These are phyloP conservation scores for Fusarium odoratissimum DNA, from an alignment of 2,329 filamentous ascomycete species.

Conservation along the genomic window DNA sequence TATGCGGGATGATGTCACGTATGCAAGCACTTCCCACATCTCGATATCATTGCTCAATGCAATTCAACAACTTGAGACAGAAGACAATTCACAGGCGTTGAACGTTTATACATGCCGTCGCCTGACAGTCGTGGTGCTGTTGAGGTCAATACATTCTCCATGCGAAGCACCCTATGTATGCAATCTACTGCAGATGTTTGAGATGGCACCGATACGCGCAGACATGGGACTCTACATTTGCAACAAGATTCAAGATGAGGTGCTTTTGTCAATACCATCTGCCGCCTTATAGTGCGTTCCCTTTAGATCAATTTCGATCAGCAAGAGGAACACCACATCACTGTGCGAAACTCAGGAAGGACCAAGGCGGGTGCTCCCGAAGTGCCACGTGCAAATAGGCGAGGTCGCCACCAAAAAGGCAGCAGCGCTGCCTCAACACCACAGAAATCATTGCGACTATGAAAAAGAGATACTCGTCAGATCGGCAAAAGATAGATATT, in stretches of 20 bases:
- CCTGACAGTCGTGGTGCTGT: fast-evolving
- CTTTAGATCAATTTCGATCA: fast-evolving
- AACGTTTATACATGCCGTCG: fast-evolving
- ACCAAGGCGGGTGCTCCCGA: not conserved
- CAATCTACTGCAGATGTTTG: not conserved
- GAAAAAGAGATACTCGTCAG: not conserved
- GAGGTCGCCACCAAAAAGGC: not conserved
- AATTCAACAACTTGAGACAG: fast-evolving
- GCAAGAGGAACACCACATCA: fast-evolving
- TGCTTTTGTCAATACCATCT: not conserved
- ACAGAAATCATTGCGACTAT: not conserved
- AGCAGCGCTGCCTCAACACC: not conserved
- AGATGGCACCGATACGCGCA: not conserved
- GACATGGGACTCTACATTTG: not conserved
- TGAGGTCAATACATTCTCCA: fast-evolving
- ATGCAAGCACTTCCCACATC: not conserved
- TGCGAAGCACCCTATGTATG: not conserved
- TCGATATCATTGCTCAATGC: not conserved
- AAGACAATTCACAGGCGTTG: not conserved
- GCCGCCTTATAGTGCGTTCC: not conserved
- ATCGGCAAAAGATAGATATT: not conserved
- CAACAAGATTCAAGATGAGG: fast-evolving
- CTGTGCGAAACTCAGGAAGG: not conserved
- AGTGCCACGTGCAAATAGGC: not conserved
- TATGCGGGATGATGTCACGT: not conserved